Conservation (phyloP, 2,329 filamentous ascomycete species). For the Aspergillus fischeri region DNA sequence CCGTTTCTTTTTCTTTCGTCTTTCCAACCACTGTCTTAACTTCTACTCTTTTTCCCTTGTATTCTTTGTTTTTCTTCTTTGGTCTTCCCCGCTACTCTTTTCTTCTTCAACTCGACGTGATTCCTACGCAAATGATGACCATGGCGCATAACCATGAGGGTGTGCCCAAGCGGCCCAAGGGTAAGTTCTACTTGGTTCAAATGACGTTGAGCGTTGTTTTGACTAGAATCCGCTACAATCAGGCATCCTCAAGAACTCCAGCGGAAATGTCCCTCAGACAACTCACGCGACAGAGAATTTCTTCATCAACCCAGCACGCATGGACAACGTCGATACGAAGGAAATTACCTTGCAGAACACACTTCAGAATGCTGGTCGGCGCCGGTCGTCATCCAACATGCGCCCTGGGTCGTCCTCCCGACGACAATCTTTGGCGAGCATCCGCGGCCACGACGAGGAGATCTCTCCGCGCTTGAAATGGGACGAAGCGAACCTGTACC, state of each 20-base stretch:
- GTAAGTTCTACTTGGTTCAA: constrained; percentile 23
- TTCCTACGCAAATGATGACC: constrained; percentile 15
- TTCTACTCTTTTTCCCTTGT: not conserved
- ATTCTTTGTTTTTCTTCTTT: not conserved
- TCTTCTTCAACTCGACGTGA: constrained; percentile 1
- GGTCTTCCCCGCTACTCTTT: not conserved
- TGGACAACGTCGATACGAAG: constrained; percentile 59
- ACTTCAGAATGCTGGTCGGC: constrained; percentile 84
- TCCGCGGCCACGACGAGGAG: constrained; percentile 52
- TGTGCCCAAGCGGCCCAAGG: constrained; percentile 38
- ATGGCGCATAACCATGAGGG: constrained; percentile 32
- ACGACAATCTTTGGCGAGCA: constrained; percentile 59
- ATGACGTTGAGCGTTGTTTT: not conserved
- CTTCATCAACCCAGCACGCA: constrained; percentile 35
- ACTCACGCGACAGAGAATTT: constrained; percentile 45
- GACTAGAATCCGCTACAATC: not conserved
- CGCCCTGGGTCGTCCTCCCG: constrained; percentile 63
- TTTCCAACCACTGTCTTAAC: not conserved
- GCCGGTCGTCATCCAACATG: constrained; percentile 72
- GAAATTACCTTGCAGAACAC: constrained; percentile 94
- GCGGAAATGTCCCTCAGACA: constrained; percentile 52
- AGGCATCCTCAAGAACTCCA: constrained; percentile 93
- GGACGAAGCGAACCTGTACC: constrained; percentile 97
- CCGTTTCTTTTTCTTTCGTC: not conserved
- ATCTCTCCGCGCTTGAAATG: constrained; percentile 80